phyloP scores from a whole-genome alignment of 2,329 filamentous ascomycete genomes.

The Helotiales sp. region DNA sequence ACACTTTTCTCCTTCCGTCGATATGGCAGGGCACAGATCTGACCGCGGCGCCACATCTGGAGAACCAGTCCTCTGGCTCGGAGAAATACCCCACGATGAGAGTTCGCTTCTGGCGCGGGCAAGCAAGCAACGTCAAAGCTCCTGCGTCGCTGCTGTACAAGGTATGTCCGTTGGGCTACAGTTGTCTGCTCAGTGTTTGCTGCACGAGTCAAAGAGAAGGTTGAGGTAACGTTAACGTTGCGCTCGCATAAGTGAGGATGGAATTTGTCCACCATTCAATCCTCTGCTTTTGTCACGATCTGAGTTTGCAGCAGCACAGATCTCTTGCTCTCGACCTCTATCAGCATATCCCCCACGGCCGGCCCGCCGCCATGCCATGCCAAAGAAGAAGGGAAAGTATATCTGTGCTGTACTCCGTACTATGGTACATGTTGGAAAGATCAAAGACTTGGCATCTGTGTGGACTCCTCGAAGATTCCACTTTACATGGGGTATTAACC shows the following conservation, averaged over 20 bases:
- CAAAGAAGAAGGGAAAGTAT: not conserved
- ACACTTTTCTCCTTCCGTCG: not conserved
- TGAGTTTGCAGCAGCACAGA: not conserved
- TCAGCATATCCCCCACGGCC: not conserved
- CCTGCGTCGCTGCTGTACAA: not conserved
- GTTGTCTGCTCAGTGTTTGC: not conserved
- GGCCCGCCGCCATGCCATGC: not conserved
- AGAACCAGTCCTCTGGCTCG: not conserved
- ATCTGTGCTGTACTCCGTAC: too few species aligned
- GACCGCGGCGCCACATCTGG: not conserved
- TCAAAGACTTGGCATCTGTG: too few species aligned
- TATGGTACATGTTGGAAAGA: too few species aligned
- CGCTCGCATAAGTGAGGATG: not conserved
- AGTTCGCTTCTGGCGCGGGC: not conserved
- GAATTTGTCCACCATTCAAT: not conserved
- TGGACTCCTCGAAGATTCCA: too few species aligned
- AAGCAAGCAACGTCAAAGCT: not conserved
- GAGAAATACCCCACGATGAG: not conserved
- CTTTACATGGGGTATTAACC: too few species aligned
- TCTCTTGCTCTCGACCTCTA: not conserved
- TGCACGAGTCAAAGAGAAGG: not conserved
- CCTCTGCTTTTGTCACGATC: not conserved
- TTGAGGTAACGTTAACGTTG: not conserved
- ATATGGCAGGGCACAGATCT: not conserved
- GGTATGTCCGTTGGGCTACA: not conserved